Evolutionary conservation across 139 green algal genomes (phyloP).

Genomic region (Chlorella sp.): DNA sequence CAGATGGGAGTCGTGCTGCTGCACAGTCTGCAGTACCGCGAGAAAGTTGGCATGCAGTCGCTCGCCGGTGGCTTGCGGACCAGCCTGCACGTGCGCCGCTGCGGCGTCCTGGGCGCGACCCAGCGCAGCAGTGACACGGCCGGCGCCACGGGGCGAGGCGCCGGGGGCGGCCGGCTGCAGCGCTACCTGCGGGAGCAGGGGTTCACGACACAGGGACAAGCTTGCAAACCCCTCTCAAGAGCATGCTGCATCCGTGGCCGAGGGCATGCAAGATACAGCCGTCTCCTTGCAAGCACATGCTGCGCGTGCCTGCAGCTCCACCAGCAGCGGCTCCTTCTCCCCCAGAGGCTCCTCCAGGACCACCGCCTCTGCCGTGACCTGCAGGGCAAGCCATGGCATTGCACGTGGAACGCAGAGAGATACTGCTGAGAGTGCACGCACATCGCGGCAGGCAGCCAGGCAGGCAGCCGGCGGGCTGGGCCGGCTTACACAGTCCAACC

Average conservation of each 20-base stretch:
- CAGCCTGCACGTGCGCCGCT: not conserved
- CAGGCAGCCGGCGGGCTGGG: too few relatives aligned
- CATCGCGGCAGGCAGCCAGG: too few relatives aligned
- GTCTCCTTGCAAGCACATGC: not conserved
- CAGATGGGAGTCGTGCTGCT: constrained; percentile 54
- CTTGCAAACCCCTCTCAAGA: too few relatives aligned
- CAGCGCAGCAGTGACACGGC: not conserved
- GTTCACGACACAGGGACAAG: too few relatives aligned
- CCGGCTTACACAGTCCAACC: too few relatives aligned
- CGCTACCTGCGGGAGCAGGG: not conserved
- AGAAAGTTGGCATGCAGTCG: constrained; percentile 59
- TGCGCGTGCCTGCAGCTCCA: constrained; percentile 41
- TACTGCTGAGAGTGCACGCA: too few relatives aligned
- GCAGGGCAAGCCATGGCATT: too few relatives aligned
- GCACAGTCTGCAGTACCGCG: constrained; percentile 44
- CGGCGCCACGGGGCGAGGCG: not conserved
- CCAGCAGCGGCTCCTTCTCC: constrained; percentile 2
- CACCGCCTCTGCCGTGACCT: constrained; percentile 19
- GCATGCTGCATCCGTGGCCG: too few relatives aligned
- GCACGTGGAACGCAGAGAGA: too few relatives aligned
- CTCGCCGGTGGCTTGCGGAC: constrained; percentile 16
- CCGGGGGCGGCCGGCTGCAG: not conserved
- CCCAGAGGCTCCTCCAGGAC: constrained; percentile 39
- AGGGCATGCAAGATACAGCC: too few relatives aligned
- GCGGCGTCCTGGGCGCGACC: not conserved